These are phyloP conservation scores for Kwoniella newhampshirensis DNA, from an alignment of 768 basidiomycete genomes.

Conservation along the genomic window DNA sequence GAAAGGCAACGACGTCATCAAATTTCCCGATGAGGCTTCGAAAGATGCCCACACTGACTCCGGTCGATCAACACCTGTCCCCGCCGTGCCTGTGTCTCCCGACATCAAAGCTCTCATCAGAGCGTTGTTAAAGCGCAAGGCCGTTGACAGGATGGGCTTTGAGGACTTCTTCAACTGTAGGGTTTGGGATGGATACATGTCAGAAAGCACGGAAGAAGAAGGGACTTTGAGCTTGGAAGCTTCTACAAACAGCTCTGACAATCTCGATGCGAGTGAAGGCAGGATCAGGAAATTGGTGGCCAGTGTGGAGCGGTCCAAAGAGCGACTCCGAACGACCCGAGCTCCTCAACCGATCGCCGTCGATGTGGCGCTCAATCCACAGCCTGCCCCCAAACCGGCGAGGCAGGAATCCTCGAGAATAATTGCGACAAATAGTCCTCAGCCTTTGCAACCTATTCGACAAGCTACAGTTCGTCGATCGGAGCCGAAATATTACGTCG, in stretches of 20 bases:
- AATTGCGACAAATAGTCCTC: not conserved
- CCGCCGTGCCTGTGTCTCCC: constrained; percentile 57
- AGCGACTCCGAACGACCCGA: constrained; percentile 17
- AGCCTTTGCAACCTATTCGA: constrained; percentile 11
- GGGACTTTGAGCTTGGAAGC: constrained; percentile 36
- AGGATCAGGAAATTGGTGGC: constrained; percentile 22
- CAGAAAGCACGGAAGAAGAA: constrained; percentile 60
- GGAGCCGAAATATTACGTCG: constrained; percentile 46
- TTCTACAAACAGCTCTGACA: constrained; percentile 33
- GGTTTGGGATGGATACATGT: constrained; percentile 55
- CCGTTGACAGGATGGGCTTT: constrained; percentile 79
- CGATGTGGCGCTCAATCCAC: constrained; percentile 37
- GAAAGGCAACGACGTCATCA: constrained; percentile 74
- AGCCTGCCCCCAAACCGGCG: constrained; percentile 28
- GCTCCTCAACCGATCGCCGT: constrained; percentile 31
- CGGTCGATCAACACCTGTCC: constrained; percentile 47
- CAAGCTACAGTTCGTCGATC: constrained; percentile 20
- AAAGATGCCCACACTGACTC: constrained; percentile 53
- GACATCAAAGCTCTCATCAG: constrained; percentile 90
- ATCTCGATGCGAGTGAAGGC: constrained; percentile 12
- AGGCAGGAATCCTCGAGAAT: constrained; percentile 1
- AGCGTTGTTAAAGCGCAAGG: constrained; percentile 75
- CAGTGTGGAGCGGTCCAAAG: constrained; percentile 20
- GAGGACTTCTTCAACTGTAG: constrained; percentile 87
- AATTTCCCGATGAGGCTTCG: constrained; percentile 89